Base-by-base conservation (phyloP, 106 monocot genomes). In the Apostasia ramifera region DNA sequence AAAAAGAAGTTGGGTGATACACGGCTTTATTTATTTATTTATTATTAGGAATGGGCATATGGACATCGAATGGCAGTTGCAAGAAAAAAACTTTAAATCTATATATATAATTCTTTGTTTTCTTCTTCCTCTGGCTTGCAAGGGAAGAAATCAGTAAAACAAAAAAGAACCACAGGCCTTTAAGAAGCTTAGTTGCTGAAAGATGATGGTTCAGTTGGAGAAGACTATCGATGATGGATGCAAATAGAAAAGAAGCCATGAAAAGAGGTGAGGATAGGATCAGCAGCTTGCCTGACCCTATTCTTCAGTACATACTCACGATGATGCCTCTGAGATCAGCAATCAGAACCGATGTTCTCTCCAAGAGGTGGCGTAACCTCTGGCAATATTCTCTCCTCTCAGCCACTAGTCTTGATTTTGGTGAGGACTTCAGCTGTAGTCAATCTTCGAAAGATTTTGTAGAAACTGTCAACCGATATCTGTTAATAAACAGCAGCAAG, bases 281-380 rank as follows among this genome's bases (percentile, higher is more conserved):
- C 44, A 77, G 77, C 55, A 49, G 38, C 65, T 57, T 71, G 56
- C 57, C 77, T 49, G 70, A 77, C 51, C 46, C 70, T 1, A 65
- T 77, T 11, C 77, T 77, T 47, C 66, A 77, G 59, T 50, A 5
- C 59, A 53, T 77, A 66, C 40, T 71, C 8, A 43, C 71, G 26
- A 9, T 71, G 53, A 55, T 78, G 57, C 80, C 80, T 61, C 80
- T 75, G 13, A 81, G 76, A 15, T 71, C 59, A 40, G 80, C 75
- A 12, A 53, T 80, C 13, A 71, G 70, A 58, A 80, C 80, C 41
- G 66, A 75, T 70, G 52, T 57, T 49, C 74, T 80, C 4, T 74
- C 75, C 1, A 71, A 66, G 66, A 80, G 57, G 71, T 80, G 80
- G 80, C 70, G 53, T 53, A 10, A 59, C 45, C 54, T 80, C 2